Conservation (phyloP, 192 early-diverging fungal genomes). For the Cetraspora pellucida region DNA sequence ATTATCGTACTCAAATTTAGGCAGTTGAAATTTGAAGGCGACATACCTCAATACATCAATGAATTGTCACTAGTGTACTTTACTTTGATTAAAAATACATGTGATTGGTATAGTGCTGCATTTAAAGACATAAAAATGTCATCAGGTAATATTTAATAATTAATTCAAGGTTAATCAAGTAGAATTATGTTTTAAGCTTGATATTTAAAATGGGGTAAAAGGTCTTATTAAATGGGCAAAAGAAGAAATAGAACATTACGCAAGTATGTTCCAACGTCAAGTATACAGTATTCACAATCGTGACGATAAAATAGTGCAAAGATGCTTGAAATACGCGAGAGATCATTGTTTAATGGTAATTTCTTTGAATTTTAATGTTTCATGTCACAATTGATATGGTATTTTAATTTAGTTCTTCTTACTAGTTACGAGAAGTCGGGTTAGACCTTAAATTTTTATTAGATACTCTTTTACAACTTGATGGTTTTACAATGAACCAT, state of each 20-base stretch:
- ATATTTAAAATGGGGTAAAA: conserved; percentile 24
- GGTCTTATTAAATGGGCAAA: conserved; percentile 93
- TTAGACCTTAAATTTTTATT: conserved; percentile 31
- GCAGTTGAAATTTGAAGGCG: conserved; percentile 88
- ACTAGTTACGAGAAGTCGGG: conserved; percentile 23
- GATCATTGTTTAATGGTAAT: conserved; percentile 33
- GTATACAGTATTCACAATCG: conserved; percentile 19
- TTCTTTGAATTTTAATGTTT: not conserved
- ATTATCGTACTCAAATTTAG: conserved; percentile 53
- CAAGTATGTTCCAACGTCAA: conserved; percentile 58
- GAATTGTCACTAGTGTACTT: conserved; percentile 89
- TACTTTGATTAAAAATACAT: conserved; percentile 89
- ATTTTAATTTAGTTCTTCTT: not conserved
- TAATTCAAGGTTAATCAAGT: not conserved
- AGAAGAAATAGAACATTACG: conserved; percentile 83
- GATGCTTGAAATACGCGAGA: conserved; percentile 19
- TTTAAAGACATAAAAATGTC: conserved; percentile 90
- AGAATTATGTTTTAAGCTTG: not conserved
- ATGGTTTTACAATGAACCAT: not conserved
- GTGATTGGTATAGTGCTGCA: conserved; percentile 91
- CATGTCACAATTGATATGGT: not conserved
- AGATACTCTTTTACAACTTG: conserved; percentile 13
- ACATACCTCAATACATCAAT: conserved; percentile 81
- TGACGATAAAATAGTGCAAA: not conserved
- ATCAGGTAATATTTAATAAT: conserved; percentile 60